Conservation (phyloP, 2,329 filamentous ascomycete genomes). For the Zasmidium angulare region DNA sequence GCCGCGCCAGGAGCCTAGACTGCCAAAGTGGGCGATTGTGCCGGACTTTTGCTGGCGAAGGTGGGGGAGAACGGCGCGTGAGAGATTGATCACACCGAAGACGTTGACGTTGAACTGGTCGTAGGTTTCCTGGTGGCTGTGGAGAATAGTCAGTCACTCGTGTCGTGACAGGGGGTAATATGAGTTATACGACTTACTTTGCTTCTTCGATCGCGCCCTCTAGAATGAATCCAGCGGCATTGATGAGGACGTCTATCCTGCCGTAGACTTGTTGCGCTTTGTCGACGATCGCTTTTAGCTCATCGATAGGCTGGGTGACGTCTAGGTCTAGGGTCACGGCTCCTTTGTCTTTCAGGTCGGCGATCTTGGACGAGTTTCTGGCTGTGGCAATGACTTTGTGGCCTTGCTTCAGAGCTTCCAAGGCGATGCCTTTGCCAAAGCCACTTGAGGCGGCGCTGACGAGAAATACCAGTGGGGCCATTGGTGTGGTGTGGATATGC, state of each 20-base stretch:
- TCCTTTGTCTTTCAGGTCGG: slow-evolving; percentile 17
- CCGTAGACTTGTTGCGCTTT: slow-evolving; percentile 37
- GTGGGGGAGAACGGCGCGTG: slow-evolving; percentile 24
- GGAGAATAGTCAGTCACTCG: background rate
- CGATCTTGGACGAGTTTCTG: slow-evolving; percentile 33
- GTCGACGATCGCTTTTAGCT: slow-evolving; percentile 38
- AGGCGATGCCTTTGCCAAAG: slow-evolving; percentile 48
- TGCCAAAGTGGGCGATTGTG: slow-evolving; percentile 41
- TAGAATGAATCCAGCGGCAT: slow-evolving; percentile 40
- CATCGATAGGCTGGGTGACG: slow-evolving; percentile 39
- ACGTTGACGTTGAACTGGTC: slow-evolving; percentile 26
- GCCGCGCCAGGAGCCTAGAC: slow-evolving; percentile 48
- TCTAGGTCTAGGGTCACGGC: slow-evolving; percentile 34
- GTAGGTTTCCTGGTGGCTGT: slow-evolving; percentile 16
- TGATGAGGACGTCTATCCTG: slow-evolving; percentile 42
- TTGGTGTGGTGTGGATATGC: background rate
- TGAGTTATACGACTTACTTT: slow-evolving; percentile 11
- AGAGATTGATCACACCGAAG: slow-evolving; percentile 24
- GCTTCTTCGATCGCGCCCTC: slow-evolving; percentile 21
- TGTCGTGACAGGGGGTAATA: background rate
- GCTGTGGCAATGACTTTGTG: slow-evolving; percentile 49
- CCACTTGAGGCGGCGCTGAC: slow-evolving; percentile 47
- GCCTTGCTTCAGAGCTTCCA: slow-evolving; percentile 43
- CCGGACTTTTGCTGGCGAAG: slow-evolving; percentile 24
- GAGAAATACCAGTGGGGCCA: slow-evolving; percentile 26